Conservation (phyloP, 2,329 filamentous ascomycete genomes). For the Paecilomyces dactylethromorphus region DNA sequence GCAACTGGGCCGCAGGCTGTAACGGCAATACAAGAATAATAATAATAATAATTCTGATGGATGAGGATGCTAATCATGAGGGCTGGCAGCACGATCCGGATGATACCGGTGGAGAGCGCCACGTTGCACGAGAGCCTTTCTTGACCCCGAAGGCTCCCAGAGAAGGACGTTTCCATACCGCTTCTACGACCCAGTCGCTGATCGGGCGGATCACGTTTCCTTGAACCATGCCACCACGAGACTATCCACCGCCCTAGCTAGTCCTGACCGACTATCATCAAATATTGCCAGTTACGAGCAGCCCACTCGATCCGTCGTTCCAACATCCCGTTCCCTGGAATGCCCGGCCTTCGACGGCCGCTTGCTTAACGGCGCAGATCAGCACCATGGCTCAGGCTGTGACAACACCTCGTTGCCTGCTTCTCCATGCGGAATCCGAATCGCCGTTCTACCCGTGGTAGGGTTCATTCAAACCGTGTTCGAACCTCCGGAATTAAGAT, state of each 20-base stretch:
- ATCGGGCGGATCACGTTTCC: neutral
- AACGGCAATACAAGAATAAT: neutral
- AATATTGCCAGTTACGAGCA: neutral
- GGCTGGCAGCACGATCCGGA: neutral
- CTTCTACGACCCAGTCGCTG: neutral
- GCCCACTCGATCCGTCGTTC: constrained; percentile 3
- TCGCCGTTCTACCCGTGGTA: neutral
- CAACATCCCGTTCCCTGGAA: constrained; percentile 14
- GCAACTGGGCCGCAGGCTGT: neutral
- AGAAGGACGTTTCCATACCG: neutral
- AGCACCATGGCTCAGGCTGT: neutral
- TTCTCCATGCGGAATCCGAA: neutral
- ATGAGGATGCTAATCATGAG: neutral
- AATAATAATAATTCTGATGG: neutral
- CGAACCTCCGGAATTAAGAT: neutral
- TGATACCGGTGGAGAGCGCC: neutral
- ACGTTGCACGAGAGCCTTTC: neutral
- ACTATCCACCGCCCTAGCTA: neutral
- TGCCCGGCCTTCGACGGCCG: constrained; percentile 3
- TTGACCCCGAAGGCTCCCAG: neutral
- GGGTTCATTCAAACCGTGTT: neutral
- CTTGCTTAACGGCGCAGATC: neutral
- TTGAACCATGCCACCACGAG: neutral
- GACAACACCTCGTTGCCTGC: neutral
- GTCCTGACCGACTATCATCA: neutral